These are phyloP conservation scores for Coelastrella sp. DNA, from an alignment of 139 green algal genomes.

Conservation along the genomic window DNA sequence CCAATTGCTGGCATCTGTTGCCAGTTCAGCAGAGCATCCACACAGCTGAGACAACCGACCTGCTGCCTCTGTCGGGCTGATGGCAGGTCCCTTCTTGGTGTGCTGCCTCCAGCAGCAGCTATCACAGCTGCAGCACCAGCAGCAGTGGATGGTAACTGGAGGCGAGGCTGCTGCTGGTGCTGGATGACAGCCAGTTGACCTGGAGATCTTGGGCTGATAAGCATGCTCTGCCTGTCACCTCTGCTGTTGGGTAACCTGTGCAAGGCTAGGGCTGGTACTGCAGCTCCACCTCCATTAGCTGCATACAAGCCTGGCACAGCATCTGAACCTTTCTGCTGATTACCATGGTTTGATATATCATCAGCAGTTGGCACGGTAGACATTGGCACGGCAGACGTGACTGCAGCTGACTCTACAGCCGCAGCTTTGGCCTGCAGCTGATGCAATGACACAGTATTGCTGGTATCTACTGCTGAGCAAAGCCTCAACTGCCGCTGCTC, in stretches of 20 bases:
- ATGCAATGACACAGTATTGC: not conserved
- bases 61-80: not conserved
- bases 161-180: not conserved
- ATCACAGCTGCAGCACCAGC: conserved; percentile 11
- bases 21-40: too few relatives aligned
- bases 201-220: not conserved
- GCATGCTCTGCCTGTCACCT: not conserved
- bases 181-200: not conserved
- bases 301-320: too few relatives aligned
- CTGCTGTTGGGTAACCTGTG: not conserved
- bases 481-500: conserved; percentile 15
- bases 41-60: too few relatives aligned
- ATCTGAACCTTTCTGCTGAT: too few relatives aligned
- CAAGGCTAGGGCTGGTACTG: not conserved
- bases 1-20: too few relatives aligned
- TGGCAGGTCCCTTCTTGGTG: not conserved
- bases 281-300: not conserved
- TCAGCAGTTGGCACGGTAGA: too few relatives aligned
- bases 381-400: too few relatives aligned
- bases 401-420: not conserved
- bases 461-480: not conserved
- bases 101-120: not conserved
- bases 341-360: too few relatives aligned
- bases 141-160: not conserved
- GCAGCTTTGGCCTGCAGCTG: not conserved